These are phyloP conservation scores for Pseudogymnoascus sp. DNA, from an alignment of 2,329 filamentous ascomycete species.

Conservation along the genomic window DNA sequence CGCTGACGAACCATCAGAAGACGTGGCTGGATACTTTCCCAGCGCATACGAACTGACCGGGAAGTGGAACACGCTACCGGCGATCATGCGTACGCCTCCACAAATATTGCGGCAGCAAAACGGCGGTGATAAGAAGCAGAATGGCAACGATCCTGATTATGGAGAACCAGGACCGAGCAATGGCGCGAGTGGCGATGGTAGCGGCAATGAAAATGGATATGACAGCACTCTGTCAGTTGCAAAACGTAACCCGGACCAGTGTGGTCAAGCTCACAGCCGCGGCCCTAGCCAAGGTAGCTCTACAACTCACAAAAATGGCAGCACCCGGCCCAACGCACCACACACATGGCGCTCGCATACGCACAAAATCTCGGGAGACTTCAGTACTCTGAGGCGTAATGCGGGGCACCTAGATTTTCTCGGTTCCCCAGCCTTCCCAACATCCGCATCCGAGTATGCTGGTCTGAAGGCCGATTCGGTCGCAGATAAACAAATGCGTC, in stretches of 20 bases:
- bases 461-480: background rate
- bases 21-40: background rate
- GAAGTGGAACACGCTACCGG: background rate
- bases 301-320: background rate
- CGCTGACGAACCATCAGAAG: background rate
- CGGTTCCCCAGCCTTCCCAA: background rate
- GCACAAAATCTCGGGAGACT: constrained; percentile 1
- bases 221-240: background rate
- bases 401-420: background rate
- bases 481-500: background rate
- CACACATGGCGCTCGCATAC: constrained; percentile 3
- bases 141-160: background rate
- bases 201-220: background rate
- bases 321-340: background rate
- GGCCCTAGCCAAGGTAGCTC: background rate
- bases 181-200: background rate
- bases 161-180: background rate
- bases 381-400: background rate
- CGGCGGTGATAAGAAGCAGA: background rate
- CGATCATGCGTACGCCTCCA: background rate
- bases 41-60: constrained; percentile 4
- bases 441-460: background rate
- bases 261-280: background rate
- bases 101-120: background rate
- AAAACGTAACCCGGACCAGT: background rate